A percentile compares a stretch with the other conserved stretches of the same genome.
Evolutionary conservation across 257 asterid species (phyloP).

Genomic region (Solanum chiquidenum): DNA sequence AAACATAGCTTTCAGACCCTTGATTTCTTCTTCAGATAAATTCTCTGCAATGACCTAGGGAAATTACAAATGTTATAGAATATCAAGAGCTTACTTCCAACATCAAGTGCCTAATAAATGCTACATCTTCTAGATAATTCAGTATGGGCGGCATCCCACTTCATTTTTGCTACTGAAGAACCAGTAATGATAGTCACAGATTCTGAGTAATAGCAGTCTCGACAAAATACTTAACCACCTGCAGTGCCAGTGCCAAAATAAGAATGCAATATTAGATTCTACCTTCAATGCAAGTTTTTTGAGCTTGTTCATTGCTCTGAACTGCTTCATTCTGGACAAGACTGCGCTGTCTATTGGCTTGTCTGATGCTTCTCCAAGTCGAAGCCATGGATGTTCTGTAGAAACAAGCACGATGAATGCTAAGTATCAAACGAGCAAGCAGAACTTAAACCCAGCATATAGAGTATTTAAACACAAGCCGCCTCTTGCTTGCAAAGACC

Average conservation of each 20-base stretch:
- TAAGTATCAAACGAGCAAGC: background rate
- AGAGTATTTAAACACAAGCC: background rate
- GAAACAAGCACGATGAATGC: background rate
- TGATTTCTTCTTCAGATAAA: slow-evolving; percentile 82
- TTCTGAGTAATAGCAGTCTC: background rate
- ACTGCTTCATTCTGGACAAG: slow-evolving; percentile 15
- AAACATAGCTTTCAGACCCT: slow-evolving; percentile 75
- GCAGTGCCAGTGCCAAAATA: background rate
- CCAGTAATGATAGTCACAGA: background rate
- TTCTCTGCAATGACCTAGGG: slow-evolving; percentile 80
- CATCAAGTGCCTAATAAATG: background rate
- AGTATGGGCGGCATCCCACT: background rate
- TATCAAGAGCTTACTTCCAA: background rate
- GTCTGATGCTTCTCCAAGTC: slow-evolving; percentile 11
- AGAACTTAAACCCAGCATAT: background rate
- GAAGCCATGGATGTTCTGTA: slow-evolving; percentile 13
- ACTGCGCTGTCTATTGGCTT: slow-evolving; percentile 16
- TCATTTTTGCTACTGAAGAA: background rate
- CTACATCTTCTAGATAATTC: background rate
- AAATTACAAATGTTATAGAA: background rate
- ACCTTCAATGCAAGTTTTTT: slow-evolving; percentile 16
- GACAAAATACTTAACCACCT: background rate
- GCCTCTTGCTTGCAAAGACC: background rate
- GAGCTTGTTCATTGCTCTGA: slow-evolving; percentile 17
- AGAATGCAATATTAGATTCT: background rate